Evolutionary conservation across 148 eudicot genomes (phyloP).

Genomic region (Rhododendron ferrugineum): DNA sequence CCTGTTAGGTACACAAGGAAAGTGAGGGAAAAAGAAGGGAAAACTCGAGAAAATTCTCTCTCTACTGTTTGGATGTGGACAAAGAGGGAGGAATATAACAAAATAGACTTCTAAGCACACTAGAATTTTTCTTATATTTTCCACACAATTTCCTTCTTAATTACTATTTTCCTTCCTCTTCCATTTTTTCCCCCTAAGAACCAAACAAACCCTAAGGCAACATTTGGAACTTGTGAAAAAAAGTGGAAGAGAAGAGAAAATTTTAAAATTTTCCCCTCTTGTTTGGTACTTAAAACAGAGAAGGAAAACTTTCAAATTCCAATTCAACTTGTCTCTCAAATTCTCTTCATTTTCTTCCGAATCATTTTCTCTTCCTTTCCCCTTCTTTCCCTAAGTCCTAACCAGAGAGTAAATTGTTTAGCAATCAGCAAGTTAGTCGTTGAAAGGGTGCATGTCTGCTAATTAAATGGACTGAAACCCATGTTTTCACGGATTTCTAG

Average conservation of each 20-base stretch:
- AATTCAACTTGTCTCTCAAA: background rate
- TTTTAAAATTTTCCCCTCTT: too few species aligned
- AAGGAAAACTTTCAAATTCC: too few species aligned
- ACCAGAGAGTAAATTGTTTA: background rate
- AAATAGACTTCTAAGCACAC: background rate
- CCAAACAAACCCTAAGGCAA: background rate
- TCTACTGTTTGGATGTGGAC: background rate
- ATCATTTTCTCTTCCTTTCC: background rate
- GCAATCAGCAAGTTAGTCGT: background rate
- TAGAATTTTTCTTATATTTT: background rate
- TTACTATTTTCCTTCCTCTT: too few species aligned
- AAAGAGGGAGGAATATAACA: background rate
- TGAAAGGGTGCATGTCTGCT: too few species aligned
- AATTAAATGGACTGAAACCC: background rate
- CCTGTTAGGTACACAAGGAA: background rate
- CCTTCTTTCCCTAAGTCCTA: background rate
- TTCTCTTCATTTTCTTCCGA: background rate
- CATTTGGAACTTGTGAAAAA: background rate
- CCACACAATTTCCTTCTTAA: background rate
- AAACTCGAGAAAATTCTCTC: background rate
- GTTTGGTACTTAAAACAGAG: too few species aligned
- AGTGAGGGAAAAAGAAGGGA: background rate
- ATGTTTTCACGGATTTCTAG: background rate
- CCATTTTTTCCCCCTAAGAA: too few species aligned
- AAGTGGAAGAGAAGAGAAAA: too few species aligned